Percentiles rank a stretch among this genome's conserved stretches.
These are phyloP conservation scores for Malus hybrid DNA, from an alignment of 331 rosid species.

Conservation along the genomic window DNA sequence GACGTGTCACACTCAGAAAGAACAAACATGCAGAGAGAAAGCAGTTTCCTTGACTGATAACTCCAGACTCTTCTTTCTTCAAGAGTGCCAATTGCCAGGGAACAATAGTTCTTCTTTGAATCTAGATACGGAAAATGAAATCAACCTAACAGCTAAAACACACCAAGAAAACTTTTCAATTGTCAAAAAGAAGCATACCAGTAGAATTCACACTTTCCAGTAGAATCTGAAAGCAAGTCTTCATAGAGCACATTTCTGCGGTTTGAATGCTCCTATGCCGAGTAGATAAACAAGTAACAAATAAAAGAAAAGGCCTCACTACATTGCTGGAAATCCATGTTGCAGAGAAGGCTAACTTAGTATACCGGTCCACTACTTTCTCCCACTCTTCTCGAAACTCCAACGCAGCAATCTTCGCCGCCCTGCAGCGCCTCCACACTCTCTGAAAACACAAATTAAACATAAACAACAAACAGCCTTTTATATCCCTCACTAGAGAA, in stretches of 20 bases:
- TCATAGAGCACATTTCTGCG: constrained; percentile 40
- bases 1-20: constrained; percentile 59
- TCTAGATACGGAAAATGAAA: constrained; percentile 29
- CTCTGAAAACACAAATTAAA: constrained; percentile 40
- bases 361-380: constrained; percentile 26
- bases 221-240: constrained; percentile 57
- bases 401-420: constrained; percentile 43
- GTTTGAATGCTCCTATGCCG: constrained; percentile 29
- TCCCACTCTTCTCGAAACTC: constrained; percentile 85
- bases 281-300: constrained; percentile 39
- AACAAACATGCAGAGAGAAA: constrained; percentile 52
- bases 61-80: constrained; percentile 81
- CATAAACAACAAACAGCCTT: neutral
- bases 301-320: constrained; percentile 85
- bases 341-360: constrained; percentile 30
- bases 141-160: neutral
- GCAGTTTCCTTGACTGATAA: constrained; percentile 58
- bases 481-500: neutral
- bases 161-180: neutral
- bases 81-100: constrained; percentile 49
- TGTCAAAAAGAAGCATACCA: constrained; percentile 33
- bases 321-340: constrained; percentile 46
- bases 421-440: constrained; percentile 83
- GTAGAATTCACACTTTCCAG: constrained; percentile 66
- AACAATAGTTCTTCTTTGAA: constrained; percentile 61